phyloP scores from a whole-genome alignment of 2,329 filamentous ascomycete genomes.

The Torrubiellomyces zombiae region DNA sequence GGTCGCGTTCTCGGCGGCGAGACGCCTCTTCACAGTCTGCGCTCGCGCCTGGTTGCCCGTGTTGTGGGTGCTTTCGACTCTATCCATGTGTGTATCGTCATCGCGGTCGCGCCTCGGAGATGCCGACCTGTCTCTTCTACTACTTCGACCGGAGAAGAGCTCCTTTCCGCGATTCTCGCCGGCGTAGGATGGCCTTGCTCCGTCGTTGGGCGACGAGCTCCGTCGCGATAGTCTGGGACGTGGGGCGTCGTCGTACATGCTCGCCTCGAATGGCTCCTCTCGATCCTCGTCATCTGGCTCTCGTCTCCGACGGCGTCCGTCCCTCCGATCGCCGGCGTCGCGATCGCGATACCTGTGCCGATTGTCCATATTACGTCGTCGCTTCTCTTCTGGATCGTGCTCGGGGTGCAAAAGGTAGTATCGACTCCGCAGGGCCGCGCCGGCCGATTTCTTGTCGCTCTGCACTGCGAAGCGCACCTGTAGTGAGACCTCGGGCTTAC shows the following conservation, averaged over 20 bases:
- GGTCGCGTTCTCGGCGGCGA: conserved; percentile 12
- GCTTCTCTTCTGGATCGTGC: conserved; percentile 62
- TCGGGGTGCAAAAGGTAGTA: conserved; percentile 91
- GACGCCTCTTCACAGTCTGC: conserved; percentile 16
- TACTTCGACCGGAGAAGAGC: conserved; percentile 35
- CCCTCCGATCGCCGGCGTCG: conserved; percentile 18
- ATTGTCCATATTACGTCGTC: conserved; percentile 37
- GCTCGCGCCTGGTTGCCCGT: conserved; percentile 17
- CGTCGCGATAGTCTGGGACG: conserved; percentile 12
- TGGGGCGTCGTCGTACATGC: conserved; percentile 64
- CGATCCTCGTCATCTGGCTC: conserved; percentile 30
- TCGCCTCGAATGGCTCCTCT: conserved; percentile 50
- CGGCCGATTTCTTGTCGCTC: conserved; percentile 62
- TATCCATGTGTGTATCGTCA: conserved; percentile 22
- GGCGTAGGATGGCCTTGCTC: conserved; percentile 12
- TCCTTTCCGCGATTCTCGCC: conserved; percentile 38
- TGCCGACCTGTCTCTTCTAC: conserved; percentile 30
- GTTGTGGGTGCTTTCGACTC: conserved; percentile 15
- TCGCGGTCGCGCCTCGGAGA: conserved; percentile 30
- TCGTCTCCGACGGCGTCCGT: conserved; percentile 17
- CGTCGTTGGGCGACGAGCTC: conserved; percentile 12
- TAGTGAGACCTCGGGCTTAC: conserved; percentile 52
- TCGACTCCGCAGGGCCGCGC: conserved; percentile 65
- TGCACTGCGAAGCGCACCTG: conserved; percentile 57
- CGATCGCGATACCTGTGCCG: conserved; percentile 49